Base-by-base conservation (phyloP, 2,329 filamentous ascomycete genomes). In the Gnomoniopsis smithogilvyi region DNA sequence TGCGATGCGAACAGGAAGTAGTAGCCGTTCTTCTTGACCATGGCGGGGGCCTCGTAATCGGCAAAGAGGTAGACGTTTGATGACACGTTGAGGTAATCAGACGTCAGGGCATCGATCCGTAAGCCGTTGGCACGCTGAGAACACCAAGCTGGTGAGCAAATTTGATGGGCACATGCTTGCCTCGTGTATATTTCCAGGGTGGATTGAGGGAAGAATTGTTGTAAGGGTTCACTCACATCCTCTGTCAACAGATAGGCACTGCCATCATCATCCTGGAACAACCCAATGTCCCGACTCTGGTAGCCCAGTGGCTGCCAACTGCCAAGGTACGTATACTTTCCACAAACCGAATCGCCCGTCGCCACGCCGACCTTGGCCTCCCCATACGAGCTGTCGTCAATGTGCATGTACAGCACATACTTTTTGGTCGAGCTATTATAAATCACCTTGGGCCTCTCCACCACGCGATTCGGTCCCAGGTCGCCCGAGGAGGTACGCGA, bases 401-500 rank as follows among this genome's bases (percentile, higher is more conserved):
- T 87, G 67, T 90, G 87, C 76, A 89, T 77, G 74, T 83, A 90
- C 71, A 90, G 72, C 19, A 89, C 85, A 69, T 86, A 90, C 64
- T 85, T 83, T 14, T 70, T 67, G 0, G 86, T 89, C 21, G 74
- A 72, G 11, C 83, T 80, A 65, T 90, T 90, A 74, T 83, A 88
- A 11, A 90, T 79, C 8, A 90, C 80, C 72, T 90, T 90, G 7
- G 88, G 87, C 36, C 87, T 75, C 71, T 90, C 87, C 4, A 90
- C 81, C 17, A 90, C 78, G 2, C 86, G 79, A 62, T 76, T 77
- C 0, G 84, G 84, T 0, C 86, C 86, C 0, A 89, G 75, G 64
- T 89, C 86, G 0, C 76, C 82, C 11, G 74, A 77, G 3, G 70
- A 63, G 10, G 81, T 79, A 0, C 75, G 76, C 0, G 81, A 82